phyloP scores from a whole-genome alignment of 805 yeast genomes.

The Suhomyces canberraensis region DNA sequence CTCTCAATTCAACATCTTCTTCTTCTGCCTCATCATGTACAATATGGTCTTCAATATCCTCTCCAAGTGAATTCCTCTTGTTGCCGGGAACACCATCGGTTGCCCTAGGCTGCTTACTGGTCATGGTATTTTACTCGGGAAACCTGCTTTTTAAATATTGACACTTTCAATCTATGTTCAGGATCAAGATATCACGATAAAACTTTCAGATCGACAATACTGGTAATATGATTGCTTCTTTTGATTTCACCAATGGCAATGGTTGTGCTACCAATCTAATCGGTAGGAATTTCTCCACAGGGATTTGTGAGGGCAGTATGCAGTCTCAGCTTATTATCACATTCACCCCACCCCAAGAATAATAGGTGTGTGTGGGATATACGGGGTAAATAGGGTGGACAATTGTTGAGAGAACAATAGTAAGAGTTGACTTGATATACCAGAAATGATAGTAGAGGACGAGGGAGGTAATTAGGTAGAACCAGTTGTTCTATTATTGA shows the following conservation, averaged over 20 bases:
- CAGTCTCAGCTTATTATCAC: not conserved
- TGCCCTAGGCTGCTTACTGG: constrained; percentile 2
- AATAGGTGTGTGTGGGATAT: too few relatives aligned
- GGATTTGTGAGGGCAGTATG: not conserved
- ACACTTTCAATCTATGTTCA: too few relatives aligned
- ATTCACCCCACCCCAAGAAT: too few relatives aligned
- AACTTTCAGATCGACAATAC: too few relatives aligned
- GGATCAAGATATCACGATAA: too few relatives aligned
- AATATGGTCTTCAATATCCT: constrained; percentile 2
- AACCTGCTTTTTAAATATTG: too few relatives aligned
- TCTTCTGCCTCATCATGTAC: constrained; percentile 7
- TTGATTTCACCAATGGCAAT: too few relatives aligned
- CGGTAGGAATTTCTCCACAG: not conserved
- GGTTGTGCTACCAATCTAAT: not conserved
- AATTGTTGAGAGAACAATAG: too few relatives aligned
- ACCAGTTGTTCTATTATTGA: not conserved
- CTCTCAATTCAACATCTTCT: constrained; percentile 10
- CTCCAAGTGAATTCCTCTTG: constrained; percentile 4
- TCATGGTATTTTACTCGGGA: constrained; percentile 1
- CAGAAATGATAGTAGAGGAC: too few relatives aligned
- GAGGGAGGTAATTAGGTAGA: not conserved
- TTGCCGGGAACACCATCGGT: constrained; percentile 2
- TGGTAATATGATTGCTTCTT: too few relatives aligned
- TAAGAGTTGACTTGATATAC: too few relatives aligned
- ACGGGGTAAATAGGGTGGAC: too few relatives aligned